phyloP scores from a whole-genome alignment of 2,329 filamentous ascomycete species.

The Ceratocystis alfenasii region DNA sequence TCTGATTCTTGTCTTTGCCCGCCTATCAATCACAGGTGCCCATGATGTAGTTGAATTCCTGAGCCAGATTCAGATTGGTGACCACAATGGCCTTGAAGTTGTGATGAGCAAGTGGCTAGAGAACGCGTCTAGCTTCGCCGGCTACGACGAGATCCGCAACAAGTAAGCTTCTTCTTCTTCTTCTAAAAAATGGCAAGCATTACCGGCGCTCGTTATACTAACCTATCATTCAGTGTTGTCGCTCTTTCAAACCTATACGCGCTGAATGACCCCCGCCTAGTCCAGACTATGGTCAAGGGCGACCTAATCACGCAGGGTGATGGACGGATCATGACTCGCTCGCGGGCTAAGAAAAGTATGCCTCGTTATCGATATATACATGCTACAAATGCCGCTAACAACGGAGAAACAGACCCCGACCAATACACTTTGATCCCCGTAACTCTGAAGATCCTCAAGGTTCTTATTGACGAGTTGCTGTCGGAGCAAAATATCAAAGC shows the following conservation, averaged over 20 bases:
- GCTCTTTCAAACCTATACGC: slow-evolving; percentile 85
- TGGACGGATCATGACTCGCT: slow-evolving; percentile 84
- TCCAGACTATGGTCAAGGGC: slow-evolving; percentile 75
- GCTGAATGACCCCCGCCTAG: slow-evolving; percentile 68
- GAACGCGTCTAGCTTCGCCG: slow-evolving; percentile 93
- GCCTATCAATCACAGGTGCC: slow-evolving; percentile 72
- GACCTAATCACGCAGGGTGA: slow-evolving; percentile 73
- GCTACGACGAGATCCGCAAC: slow-evolving; percentile 92
- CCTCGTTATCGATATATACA: slow-evolving; percentile 23
- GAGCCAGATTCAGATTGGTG: slow-evolving; percentile 66
- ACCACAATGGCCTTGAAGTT: slow-evolving; percentile 71
- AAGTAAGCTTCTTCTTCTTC: slow-evolving; percentile 50
- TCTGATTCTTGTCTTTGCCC: slow-evolving; percentile 86
- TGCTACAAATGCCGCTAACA: slow-evolving; percentile 21
- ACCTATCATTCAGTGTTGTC: slow-evolving; percentile 52
- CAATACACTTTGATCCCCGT: slow-evolving; percentile 79
- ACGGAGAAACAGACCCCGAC: slow-evolving; percentile 55
- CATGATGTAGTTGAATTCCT: slow-evolving; percentile 88
- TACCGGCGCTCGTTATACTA: slow-evolving; percentile 28
- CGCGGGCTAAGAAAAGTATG: slow-evolving; percentile 70
- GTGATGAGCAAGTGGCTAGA: slow-evolving; percentile 94
- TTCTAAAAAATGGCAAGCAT: neutral
- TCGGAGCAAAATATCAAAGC: slow-evolving; percentile 59
- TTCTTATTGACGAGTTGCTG: slow-evolving; percentile 81
- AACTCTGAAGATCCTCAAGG: slow-evolving; percentile 89